Conservation (phyloP, 1,139 yeast species). For the Blastobotrys persicus region DNA sequence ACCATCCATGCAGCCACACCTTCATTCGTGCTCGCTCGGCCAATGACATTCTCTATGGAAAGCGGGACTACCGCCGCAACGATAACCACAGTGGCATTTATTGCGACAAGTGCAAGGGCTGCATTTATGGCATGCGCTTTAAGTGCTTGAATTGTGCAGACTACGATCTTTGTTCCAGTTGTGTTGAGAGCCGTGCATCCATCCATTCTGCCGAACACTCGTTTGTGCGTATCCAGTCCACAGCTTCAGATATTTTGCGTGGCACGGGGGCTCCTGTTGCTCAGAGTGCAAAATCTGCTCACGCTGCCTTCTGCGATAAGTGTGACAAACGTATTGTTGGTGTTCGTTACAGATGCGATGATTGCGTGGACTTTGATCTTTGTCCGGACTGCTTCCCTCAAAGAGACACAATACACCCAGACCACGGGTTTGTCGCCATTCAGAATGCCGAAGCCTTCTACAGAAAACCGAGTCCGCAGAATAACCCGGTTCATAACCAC, state of each 20-base stretch:
- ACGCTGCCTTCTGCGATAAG: conserved; percentile 23
- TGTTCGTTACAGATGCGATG: conserved; percentile 48
- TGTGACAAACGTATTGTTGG: conserved; percentile 23
- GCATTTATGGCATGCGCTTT: conserved; percentile 37
- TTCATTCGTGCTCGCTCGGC: neutral
- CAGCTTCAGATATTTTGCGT: neutral
- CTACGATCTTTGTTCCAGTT: conserved; percentile 50
- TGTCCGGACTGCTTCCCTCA: conserved; percentile 43
- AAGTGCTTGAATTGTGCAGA: conserved; percentile 51
- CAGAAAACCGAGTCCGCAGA: neutral
- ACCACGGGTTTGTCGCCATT: conserved; percentile 27
- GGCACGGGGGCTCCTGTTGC: neutral
- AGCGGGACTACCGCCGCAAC: neutral
- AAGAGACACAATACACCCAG: conserved; percentile 13
- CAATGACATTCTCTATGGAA: neutral
- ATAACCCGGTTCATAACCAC: conserved; percentile 22
- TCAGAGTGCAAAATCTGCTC: neutral
- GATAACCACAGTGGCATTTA: neutral
- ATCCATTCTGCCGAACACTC: neutral
- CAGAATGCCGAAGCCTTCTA: conserved; percentile 8
- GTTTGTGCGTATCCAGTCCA: neutral
- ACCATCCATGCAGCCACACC: neutral
- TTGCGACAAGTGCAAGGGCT: conserved; percentile 21
- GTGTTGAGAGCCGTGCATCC: conserved; percentile 27
- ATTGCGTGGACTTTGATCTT: conserved; percentile 53